Evolutionary conservation across 345 rosid genomes (phyloP).

Genomic region (Raphanus raphanistrum): DNA sequence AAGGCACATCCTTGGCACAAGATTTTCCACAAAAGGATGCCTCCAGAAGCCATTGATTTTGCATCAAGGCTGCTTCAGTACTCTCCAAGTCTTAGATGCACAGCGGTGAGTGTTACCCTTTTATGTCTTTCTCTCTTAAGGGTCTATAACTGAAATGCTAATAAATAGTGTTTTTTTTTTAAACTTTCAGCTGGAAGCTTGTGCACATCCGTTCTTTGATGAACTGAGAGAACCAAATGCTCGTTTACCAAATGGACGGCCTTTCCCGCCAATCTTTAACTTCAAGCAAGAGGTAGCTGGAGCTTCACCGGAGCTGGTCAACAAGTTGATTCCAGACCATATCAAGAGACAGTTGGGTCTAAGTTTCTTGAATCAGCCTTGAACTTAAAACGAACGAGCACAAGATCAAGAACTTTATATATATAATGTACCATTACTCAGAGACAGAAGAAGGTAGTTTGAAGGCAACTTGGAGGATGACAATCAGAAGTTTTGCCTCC

Average conservation of each 20-base stretch:
- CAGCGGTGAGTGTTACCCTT: conserved; percentile 56
- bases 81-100: conserved; percentile 86
- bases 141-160: not conserved
- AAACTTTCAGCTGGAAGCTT: conserved; percentile 61
- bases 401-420: conserved; percentile 11
- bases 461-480: conserved; percentile 22
- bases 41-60: conserved; percentile 87
- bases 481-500: conserved; percentile 9
- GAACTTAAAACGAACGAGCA: conserved; percentile 48
- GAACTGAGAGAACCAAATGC: conserved; percentile 65
- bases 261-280: conserved; percentile 62
- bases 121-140: not conserved
- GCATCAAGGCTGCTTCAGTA: conserved; percentile 81
- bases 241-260: conserved; percentile 59
- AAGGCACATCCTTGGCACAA: conserved; percentile 96
- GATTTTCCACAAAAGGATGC: conserved; percentile 87
- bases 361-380: conserved; percentile 68
- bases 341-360: conserved; percentile 76
- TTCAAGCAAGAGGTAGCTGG: conserved; percentile 74
- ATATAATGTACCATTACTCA: conserved; percentile 37
- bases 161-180: not conserved
- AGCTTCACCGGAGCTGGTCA: conserved; percentile 75
- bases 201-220: conserved; percentile 70
- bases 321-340: conserved; percentile 83
- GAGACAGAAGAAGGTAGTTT: conserved; percentile 19